Percentiles rank a stretch among this genome's conserved stretches.
Evolutionary conservation across 2,329 filamentous ascomycete species (phyloP).

Genomic region (Colletotrichum neosansevieriae): DNA sequence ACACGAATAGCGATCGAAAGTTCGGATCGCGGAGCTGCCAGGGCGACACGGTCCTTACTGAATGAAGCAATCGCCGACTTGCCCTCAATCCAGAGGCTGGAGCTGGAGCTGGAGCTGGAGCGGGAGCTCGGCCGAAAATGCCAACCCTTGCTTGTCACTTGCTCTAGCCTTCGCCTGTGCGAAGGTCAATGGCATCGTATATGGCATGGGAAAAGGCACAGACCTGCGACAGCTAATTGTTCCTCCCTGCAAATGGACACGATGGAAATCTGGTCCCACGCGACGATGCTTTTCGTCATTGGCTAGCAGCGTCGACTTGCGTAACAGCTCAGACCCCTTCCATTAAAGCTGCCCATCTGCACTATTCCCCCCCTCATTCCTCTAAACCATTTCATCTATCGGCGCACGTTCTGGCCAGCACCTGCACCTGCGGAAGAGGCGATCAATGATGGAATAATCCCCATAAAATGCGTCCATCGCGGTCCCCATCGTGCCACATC

Average conservation of each 20-base stretch:
- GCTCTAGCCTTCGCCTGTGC: slow-evolving; percentile 3
- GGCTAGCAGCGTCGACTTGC: background rate
- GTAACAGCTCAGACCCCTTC: background rate
- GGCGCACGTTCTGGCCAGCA: background rate
- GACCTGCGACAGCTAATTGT: too few relatives aligned
- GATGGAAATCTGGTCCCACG: too few relatives aligned
- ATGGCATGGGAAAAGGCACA: background rate
- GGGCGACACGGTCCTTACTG: too few relatives aligned
- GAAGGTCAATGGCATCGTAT: background rate
- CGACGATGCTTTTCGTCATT: background rate
- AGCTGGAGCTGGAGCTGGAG: slow-evolving; percentile 2
- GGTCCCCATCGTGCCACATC: slow-evolving; percentile 25
- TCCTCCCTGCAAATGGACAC: too few relatives aligned
- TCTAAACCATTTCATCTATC: background rate
- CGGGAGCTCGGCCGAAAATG: background rate
- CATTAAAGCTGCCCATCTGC: too few relatives aligned
- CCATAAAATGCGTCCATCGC: slow-evolving; percentile 31
- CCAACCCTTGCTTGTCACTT: background rate
- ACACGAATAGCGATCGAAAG: too few relatives aligned
- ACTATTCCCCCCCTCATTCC: background rate
- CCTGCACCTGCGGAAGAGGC: background rate
- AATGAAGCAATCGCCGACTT: background rate
- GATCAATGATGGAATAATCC: slow-evolving; percentile 36
- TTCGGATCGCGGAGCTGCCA: slow-evolving; percentile 16
- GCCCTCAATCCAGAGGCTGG: slow-evolving; percentile 1